phyloP scores from a whole-genome alignment of 2,329 filamentous ascomycete species.

The Colletotrichum lentis region DNA sequence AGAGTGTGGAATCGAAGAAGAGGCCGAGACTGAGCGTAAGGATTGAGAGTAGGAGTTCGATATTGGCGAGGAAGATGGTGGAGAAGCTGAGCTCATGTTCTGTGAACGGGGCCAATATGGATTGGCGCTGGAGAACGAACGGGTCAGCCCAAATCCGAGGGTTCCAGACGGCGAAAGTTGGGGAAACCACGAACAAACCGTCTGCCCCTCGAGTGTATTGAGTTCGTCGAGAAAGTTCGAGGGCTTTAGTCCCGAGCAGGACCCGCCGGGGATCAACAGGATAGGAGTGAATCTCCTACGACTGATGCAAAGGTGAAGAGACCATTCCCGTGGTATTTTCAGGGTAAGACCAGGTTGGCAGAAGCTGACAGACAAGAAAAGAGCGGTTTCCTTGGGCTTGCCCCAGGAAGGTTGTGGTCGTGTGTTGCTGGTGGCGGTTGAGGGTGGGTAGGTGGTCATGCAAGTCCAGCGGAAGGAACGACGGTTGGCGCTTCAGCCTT shows the following conservation, averaged over 20 bases:
- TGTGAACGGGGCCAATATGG: slow-evolving; percentile 17
- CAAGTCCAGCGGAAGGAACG: slow-evolving; percentile 1
- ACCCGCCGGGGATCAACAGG: slow-evolving; percentile 1
- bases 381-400: background rate
- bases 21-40: background rate
- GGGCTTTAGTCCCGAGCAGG: background rate
- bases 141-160: slow-evolving; percentile 3
- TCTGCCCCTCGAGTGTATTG: background rate
- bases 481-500: slow-evolving; percentile 21
- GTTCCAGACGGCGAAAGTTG: background rate
- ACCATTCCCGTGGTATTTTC: slow-evolving; percentile 28
- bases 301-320: slow-evolving; percentile 8
- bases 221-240: slow-evolving; percentile 12
- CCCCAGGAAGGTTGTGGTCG: background rate
- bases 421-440: slow-evolving; percentile 26
- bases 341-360: background rate
- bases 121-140: slow-evolving; percentile 25
- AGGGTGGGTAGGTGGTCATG: background rate
- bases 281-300: slow-evolving; percentile 33
- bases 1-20: background rate
- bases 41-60: slow-evolving; percentile 1
- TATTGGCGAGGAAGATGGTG: slow-evolving; percentile 12
- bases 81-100: slow-evolving; percentile 35
- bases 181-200: slow-evolving; percentile 29
- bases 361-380: background rate